Evolutionary conservation across 352 stramenopile genomes (phyloP).

Genomic region (Globisporangium paddicum): DNA sequence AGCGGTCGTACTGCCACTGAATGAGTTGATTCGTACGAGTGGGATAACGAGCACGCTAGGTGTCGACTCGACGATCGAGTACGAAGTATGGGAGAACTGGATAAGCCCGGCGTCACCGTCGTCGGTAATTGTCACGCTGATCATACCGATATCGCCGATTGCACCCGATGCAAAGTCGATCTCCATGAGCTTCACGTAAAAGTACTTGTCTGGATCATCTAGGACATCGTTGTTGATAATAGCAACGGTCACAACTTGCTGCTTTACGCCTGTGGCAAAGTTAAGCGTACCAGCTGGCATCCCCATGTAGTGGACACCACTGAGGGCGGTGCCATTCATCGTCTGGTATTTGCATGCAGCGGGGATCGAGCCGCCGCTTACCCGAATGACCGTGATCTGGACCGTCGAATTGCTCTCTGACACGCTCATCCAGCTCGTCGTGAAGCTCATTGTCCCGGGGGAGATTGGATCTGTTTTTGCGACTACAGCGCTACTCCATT

Average conservation of each 20-base stretch:
- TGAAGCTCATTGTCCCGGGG: constrained; percentile 40
- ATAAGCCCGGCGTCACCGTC: constrained; percentile 44
- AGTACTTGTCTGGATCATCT: constrained; percentile 42
- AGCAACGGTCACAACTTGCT: constrained; percentile 18
- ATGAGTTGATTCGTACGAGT: constrained; percentile 20
- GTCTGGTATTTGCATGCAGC: constrained; percentile 32
- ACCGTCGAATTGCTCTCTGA: constrained; percentile 19
- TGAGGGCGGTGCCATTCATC: constrained; percentile 27
- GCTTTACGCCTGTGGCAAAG: constrained; percentile 23
- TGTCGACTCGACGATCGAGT: constrained; percentile 25
- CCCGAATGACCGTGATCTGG: constrained; percentile 20
- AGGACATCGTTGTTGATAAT: constrained; percentile 51
- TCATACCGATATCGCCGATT: constrained; percentile 18
- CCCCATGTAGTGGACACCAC: constrained; percentile 23
- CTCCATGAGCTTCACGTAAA: constrained; percentile 29
- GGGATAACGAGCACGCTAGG: constrained; percentile 10
- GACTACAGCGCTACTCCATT: constrained; percentile 26
- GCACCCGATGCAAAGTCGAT: constrained; percentile 20
- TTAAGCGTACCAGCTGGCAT: constrained; percentile 15
- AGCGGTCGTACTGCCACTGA: constrained; percentile 23
- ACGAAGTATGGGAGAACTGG: constrained; percentile 24
- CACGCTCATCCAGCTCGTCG: constrained; percentile 5
- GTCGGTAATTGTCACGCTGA: constrained; percentile 34
- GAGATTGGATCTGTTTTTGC: constrained; percentile 42
- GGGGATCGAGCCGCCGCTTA: constrained; percentile 29